Conservation (phyloP, 164 flowering plant genomes). For the Dillenia turbinata region DNA sequence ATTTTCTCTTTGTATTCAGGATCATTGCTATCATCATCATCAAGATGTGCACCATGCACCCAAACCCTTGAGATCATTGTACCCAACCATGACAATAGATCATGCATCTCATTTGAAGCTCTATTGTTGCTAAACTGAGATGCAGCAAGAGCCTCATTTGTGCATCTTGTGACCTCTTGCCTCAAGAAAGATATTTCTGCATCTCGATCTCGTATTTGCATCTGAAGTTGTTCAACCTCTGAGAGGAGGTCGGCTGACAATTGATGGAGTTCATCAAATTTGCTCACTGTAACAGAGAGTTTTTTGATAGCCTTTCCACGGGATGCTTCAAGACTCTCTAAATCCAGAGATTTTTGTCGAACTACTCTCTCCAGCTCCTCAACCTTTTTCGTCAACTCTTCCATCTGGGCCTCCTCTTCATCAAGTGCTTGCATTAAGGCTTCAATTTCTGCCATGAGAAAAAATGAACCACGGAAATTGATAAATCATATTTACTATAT, state of each 20-base stretch:
- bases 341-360: constrained; percentile 54
- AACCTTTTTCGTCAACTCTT: constrained; percentile 45
- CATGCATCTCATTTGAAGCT: constrained; percentile 51
- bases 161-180: constrained; percentile 90
- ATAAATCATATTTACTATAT: neutral
- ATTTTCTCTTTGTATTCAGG: constrained; percentile 44
- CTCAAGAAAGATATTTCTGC: constrained; percentile 89
- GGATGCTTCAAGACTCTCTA: constrained; percentile 76
- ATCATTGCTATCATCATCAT: constrained; percentile 20
- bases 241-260: constrained; percentile 72
- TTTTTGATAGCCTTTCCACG: constrained; percentile 73
- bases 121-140: constrained; percentile 54
- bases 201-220: constrained; percentile 79
- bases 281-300: constrained; percentile 76
- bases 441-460: constrained; percentile 62
- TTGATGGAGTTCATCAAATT: constrained; percentile 92
- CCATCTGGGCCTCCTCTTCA: constrained; percentile 92
- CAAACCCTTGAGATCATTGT: constrained; percentile 34
- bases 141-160: constrained; percentile 74
- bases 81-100: constrained; percentile 60
- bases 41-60: constrained; percentile 28
- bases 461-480: constrained; percentile 2
- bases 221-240: constrained; percentile 89
- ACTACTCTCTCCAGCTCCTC: constrained; percentile 51
- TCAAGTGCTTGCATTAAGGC: constrained; percentile 95